Evolutionary conservation across 2,329 filamentous ascomycete genomes (phyloP).

Genomic region (Sporothrix variecibatus): DNA sequence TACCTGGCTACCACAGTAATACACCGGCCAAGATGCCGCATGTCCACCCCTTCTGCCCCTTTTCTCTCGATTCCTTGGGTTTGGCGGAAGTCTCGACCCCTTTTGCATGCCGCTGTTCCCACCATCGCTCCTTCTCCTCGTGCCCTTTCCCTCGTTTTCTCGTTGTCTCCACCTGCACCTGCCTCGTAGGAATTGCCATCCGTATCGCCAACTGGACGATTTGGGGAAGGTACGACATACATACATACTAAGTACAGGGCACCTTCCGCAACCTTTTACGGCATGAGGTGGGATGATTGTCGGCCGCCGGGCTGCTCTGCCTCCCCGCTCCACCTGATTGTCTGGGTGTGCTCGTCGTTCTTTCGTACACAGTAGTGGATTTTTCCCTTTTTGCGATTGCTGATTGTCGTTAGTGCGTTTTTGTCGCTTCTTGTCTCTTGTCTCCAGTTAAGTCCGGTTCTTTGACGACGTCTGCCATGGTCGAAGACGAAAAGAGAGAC

Average conservation of each 20-base stretch:
- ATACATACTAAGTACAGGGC: too few relatives aligned
- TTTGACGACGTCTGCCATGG: slow-evolving; percentile 15
- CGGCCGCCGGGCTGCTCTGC: neutral
- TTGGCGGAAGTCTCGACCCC: neutral
- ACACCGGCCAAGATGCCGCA: neutral
- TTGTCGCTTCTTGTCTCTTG: slow-evolving; percentile 19
- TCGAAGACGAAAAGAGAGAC: slow-evolving; percentile 7
- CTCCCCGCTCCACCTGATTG: neutral
- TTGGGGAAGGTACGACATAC: neutral
- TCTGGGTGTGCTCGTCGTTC: neutral
- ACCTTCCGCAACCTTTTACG: neutral
- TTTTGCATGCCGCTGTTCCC: neutral
- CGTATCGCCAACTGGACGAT: neutral
- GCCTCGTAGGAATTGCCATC: neutral
- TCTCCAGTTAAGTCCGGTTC: slow-evolving; percentile 22
- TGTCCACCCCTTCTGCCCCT: neutral
- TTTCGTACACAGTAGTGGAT: neutral
- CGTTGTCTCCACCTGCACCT: neutral
- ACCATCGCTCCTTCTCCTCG: neutral
- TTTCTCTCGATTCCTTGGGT: neutral
- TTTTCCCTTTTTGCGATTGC: neutral
- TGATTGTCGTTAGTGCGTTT: slow-evolving; percentile 1
- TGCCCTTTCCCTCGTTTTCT: neutral
- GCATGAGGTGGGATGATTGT: slow-evolving; percentile 1
- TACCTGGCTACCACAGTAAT: neutral